phyloP scores from a whole-genome alignment of 495 filamentous ascomycete genomes.

The Collariella sp. region DNA sequence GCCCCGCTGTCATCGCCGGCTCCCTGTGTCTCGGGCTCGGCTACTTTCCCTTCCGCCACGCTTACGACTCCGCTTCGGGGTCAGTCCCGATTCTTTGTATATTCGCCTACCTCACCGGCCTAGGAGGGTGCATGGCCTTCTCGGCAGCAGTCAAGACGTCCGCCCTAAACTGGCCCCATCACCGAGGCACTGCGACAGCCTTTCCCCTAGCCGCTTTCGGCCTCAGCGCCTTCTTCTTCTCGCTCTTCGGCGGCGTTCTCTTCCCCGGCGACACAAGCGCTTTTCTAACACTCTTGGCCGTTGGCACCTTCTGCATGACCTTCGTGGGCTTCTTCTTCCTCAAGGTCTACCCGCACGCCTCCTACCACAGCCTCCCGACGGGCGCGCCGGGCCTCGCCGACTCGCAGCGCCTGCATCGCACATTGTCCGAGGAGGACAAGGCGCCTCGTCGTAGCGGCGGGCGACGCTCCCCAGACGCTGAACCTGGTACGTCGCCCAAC shows the following conservation, averaged over 20 bases:
- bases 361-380: slow-evolving; percentile 57
- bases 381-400: slow-evolving; percentile 36
- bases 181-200: slow-evolving; percentile 88
- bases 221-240: slow-evolving; percentile 93
- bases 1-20: slow-evolving; percentile 66
- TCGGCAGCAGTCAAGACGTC: slow-evolving; percentile 77
- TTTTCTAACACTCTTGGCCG: slow-evolving; percentile 70
- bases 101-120: slow-evolving; percentile 73
- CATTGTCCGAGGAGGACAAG: slow-evolving; percentile 50
- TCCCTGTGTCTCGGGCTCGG: slow-evolving; percentile 60
- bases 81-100: slow-evolving; percentile 65
- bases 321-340: slow-evolving; percentile 75
- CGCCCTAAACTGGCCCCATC: slow-evolving; percentile 84
- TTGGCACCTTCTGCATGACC: slow-evolving; percentile 68
- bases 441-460: slow-evolving; percentile 22
- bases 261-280: slow-evolving; percentile 77
- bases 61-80: slow-evolving; percentile 54
- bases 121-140: slow-evolving; percentile 84
- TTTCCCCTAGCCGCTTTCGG: slow-evolving; percentile 90
- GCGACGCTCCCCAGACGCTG: slow-evolving; percentile 35
- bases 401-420: slow-evolving; percentile 53
- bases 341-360: slow-evolving; percentile 56
- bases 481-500: slow-evolving; percentile 64
- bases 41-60: slow-evolving; percentile 70
- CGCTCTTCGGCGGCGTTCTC: slow-evolving; percentile 60